Conservation (phyloP, 495 filamentous ascomycete genomes). For the Talaromyces wortmannii region DNA sequence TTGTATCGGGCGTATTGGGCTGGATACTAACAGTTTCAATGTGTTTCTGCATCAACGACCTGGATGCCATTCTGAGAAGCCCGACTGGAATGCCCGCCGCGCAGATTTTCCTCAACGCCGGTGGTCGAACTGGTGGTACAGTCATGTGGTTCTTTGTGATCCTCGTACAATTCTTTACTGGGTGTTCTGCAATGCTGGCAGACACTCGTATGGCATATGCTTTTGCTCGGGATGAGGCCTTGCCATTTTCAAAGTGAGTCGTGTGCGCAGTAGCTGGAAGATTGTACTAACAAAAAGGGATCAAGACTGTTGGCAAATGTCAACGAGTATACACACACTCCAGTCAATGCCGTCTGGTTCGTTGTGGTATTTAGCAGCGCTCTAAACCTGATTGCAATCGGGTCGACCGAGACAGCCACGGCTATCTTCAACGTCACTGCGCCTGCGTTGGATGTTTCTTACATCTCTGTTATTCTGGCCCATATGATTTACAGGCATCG, state of each 20-base stretch:
- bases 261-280: not conserved
- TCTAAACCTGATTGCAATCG: constrained; percentile 63
- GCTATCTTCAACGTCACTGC: constrained; percentile 69
- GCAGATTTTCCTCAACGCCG: constrained; percentile 66
- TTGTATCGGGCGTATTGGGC: constrained; percentile 59
- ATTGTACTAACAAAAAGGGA: not conserved
- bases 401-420: constrained; percentile 57
- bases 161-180: constrained; percentile 66
- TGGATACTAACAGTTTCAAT: constrained; percentile 62
- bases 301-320: constrained; percentile 49
- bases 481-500: constrained; percentile 51
- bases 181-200: constrained; percentile 63
- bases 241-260: constrained; percentile 56
- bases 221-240: constrained; percentile 61
- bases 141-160: constrained; percentile 66
- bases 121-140: constrained; percentile 51
- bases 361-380: constrained; percentile 55
- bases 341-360: constrained; percentile 66
- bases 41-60: constrained; percentile 61
- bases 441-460: constrained; percentile 61
- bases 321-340: constrained; percentile 52
- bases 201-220: constrained; percentile 70
- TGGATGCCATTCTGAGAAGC: constrained; percentile 52
- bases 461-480: constrained; percentile 61
- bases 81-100: constrained; percentile 63